phyloP scores from a whole-genome alignment of 352 stramenopile species.

The Peronospora farinosa region DNA sequence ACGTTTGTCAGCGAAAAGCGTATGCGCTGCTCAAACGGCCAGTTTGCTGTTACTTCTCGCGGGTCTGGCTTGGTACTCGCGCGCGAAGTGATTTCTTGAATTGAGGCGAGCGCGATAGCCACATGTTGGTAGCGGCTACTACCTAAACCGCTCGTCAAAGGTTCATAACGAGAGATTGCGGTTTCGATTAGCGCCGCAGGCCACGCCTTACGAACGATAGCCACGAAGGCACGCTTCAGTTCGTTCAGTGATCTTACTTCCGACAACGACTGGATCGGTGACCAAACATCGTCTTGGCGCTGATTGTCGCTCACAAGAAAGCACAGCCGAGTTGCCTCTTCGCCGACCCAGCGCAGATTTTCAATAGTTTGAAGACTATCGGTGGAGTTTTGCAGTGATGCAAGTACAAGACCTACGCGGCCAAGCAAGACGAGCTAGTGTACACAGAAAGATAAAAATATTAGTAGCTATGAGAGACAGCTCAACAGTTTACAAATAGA shows the following conservation, averaged over 20 bases:
- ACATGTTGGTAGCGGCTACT: slow-evolving; percentile 8
- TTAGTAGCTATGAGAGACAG: slow-evolving; percentile 3
- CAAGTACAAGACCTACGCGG: slow-evolving; percentile 32
- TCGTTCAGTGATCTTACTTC: slow-evolving; percentile 26
- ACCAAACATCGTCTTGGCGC: slow-evolving; percentile 22
- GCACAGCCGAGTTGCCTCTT: slow-evolving; percentile 23
- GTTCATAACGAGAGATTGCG: slow-evolving; percentile 11
- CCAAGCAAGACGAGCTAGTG: slow-evolving; percentile 36
- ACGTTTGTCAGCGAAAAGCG: slow-evolving; percentile 23
- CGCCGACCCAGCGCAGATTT: slow-evolving; percentile 17
- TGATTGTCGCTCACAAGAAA: slow-evolving; percentile 23
- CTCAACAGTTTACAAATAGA: not conserved
- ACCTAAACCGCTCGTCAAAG: not conserved
- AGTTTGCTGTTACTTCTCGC: slow-evolving; percentile 44
- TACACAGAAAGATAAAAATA: not conserved
- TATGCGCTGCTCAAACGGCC: slow-evolving; percentile 39
- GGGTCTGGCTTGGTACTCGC: slow-evolving; percentile 23
- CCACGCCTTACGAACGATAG: slow-evolving; percentile 29
- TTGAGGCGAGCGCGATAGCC: slow-evolving; percentile 17
- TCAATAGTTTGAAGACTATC: slow-evolving; percentile 15
- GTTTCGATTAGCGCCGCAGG: slow-evolving; percentile 19
- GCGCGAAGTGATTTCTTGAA: slow-evolving; percentile 20
- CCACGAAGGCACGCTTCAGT: slow-evolving; percentile 30
- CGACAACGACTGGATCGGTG: slow-evolving; percentile 18
- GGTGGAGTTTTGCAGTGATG: slow-evolving; percentile 10